Evolutionary conservation across 768 basidiomycete genomes (phyloP).

Genomic region (Mycena polygramma): DNA sequence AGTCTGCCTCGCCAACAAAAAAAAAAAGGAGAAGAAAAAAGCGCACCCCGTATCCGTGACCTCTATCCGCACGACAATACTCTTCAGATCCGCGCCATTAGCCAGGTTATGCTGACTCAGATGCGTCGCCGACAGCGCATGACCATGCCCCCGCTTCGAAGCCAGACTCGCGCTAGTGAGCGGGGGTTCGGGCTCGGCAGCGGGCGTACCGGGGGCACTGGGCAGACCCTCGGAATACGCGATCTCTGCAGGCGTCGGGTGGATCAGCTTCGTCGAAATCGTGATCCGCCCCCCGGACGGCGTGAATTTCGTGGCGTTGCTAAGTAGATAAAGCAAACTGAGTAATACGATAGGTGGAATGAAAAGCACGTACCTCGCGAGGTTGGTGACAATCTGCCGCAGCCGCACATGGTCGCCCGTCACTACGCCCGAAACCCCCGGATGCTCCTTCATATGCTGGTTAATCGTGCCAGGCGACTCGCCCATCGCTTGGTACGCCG

Average conservation of each 20-base stretch:
- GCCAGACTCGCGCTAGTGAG: neutral
- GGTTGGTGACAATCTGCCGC: conserved; percentile 86
- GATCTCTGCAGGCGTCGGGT: conserved; percentile 32
- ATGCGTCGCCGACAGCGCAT: conserved; percentile 53
- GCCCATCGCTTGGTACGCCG: conserved; percentile 72
- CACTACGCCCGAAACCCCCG: conserved; percentile 74
- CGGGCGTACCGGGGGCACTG: conserved; percentile 26
- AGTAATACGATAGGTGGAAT: conserved; percentile 17
- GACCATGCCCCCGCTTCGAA: conserved; percentile 40
- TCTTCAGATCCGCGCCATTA: conserved; percentile 62
- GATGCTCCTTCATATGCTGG: conserved; percentile 57
- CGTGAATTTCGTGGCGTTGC: conserved; percentile 88
- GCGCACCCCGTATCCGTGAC: conserved; percentile 80
- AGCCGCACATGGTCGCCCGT: conserved; percentile 88
- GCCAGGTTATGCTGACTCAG: conserved; percentile 65
- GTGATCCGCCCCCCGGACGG: conserved; percentile 75
- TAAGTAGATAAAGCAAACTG: conserved; percentile 39
- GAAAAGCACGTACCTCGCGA: conserved; percentile 71
- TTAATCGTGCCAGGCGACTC: conserved; percentile 57
- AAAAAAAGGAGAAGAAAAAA: conserved; percentile 43
- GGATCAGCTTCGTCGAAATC: conserved; percentile 74
- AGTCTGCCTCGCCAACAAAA: no score
- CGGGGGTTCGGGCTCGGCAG: conserved; percentile 4
- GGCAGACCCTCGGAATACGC: conserved; percentile 12
- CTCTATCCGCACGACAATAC: conserved; percentile 88